Percentiles rank a stretch among this genome's conserved stretches.
Conservation (phyloP, 805 yeast species). For the Wickerhamomyces hampshirensis region DNA sequence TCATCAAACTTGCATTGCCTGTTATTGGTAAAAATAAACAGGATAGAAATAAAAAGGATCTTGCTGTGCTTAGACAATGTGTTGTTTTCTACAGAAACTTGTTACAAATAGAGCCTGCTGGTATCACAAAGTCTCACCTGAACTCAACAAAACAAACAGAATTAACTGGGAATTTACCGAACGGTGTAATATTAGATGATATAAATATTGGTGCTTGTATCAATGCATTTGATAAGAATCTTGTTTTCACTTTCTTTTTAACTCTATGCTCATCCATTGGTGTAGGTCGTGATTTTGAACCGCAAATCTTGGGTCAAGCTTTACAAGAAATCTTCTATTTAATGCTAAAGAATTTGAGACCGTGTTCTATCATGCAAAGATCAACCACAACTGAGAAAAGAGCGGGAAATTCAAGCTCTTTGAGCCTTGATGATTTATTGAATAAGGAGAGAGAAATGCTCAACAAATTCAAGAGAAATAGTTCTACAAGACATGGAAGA, state of each 20-base stretch:
- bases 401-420: conserved; percentile 4
- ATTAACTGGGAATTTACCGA: conserved; percentile 41
- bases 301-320: conserved; percentile 52
- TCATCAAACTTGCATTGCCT: conserved; percentile 63
- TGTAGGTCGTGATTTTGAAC: conserved; percentile 47
- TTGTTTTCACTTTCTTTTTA: conserved; percentile 68
- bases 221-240: conserved; percentile 55
- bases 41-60: conserved; percentile 67
- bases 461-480: conserved; percentile 40
- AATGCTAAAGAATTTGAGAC: conserved; percentile 53
- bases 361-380: conserved; percentile 13
- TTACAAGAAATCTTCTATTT: conserved; percentile 67
- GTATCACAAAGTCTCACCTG: conserved; percentile 41
- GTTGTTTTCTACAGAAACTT: conserved; percentile 73
- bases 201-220: conserved; percentile 59
- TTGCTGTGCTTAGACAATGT: conserved; percentile 65
- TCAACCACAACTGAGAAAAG: not conserved
- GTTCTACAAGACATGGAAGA: conserved; percentile 78
- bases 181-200: conserved; percentile 58
- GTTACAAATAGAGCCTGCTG: conserved; percentile 71
- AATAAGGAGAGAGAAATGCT: conserved; percentile 55
- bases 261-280: conserved; percentile 66
- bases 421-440: conserved; percentile 37
- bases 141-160: conserved; percentile 28
- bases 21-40: conserved; percentile 44